A percentile compares a stretch with the other conserved stretches of the same genome.
These are phyloP conservation scores for Tuber borchii DNA, from an alignment of 495 filamentous ascomycete genomes.

Conservation along the genomic window DNA sequence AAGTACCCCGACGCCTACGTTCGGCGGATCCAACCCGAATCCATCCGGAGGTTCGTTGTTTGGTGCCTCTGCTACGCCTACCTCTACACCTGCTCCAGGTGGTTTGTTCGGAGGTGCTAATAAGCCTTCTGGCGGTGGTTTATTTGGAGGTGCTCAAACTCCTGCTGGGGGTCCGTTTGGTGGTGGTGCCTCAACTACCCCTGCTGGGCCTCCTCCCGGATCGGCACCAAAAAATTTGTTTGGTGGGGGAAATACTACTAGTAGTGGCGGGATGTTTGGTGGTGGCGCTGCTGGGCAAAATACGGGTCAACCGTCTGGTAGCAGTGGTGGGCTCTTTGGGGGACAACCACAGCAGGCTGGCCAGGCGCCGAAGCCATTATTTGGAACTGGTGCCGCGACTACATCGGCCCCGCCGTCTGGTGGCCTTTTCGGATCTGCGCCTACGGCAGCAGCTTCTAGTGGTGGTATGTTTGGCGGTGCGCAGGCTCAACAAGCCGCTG, in stretches of 20 bases:
- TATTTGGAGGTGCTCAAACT: constrained; percentile 24
- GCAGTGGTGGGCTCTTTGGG: constrained; percentile 25
- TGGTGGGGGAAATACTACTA: constrained; percentile 7
- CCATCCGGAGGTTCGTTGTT: constrained; percentile 7
- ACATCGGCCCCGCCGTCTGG: constrained; percentile 24
- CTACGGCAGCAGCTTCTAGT: constrained; percentile 8
- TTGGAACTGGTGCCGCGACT: constrained; percentile 12
- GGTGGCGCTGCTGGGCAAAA: constrained; percentile 12
- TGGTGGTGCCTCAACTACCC: constrained; percentile 10
- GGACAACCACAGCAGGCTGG: constrained; percentile 10
- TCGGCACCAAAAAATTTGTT: constrained; percentile 18
- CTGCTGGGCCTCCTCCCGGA: constrained; percentile 25
- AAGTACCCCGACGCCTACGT: constrained; percentile 14
- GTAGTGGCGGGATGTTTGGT: constrained; percentile 26
- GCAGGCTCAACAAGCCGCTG: constrained; percentile 9
- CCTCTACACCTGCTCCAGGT: constrained; percentile 19
- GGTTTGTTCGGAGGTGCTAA: constrained; percentile 18
- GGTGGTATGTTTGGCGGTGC: constrained; percentile 26
- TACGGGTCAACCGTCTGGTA: not conserved
- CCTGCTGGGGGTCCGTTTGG: constrained; percentile 19
- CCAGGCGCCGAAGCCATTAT: constrained; percentile 27
- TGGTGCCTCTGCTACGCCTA: not conserved
- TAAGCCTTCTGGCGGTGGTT: not conserved
- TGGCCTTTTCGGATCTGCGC: constrained; percentile 17
- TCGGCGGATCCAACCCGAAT: constrained; percentile 22